Percentiles rank a stretch among this genome's conserved stretches.
phyloP scores from a whole-genome alignment of 1,284 basidiomycete genomes.

The Anthracocystis walkeri region DNA sequence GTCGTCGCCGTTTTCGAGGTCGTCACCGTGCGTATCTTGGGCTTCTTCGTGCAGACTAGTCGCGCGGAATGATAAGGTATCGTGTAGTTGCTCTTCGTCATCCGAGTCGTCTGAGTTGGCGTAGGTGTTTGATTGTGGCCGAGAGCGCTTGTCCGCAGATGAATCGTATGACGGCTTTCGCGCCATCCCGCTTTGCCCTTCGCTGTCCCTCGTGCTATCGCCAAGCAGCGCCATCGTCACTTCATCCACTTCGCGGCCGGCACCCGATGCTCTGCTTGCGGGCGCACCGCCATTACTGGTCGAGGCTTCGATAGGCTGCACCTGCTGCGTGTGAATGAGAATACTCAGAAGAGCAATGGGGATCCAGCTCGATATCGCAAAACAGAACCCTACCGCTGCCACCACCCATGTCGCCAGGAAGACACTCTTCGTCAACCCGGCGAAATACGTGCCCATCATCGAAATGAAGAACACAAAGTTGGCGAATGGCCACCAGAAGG shows the following conservation, averaged over 20 bases:
- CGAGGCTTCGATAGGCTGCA: conserved; percentile 3
- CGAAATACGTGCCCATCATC: conserved; percentile 57
- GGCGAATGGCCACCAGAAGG: conserved; percentile 59
- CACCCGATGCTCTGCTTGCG: background rate
- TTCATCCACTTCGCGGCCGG: conserved; percentile 21
- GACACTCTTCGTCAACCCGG: conserved; percentile 60
- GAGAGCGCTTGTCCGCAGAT: conserved; percentile 12
- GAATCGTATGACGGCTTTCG: conserved; percentile 26
- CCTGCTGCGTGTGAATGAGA: conserved; percentile 47
- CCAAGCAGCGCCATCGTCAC: conserved; percentile 47
- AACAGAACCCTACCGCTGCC: conserved; percentile 72
- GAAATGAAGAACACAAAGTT: conserved; percentile 53
- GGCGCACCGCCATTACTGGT: background rate
- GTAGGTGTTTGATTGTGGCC: conserved; percentile 16
- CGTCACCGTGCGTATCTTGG: background rate
- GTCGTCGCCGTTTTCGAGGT: conserved; percentile 13
- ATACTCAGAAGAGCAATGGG: conserved; percentile 71
- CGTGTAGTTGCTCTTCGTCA: conserved; percentile 27
- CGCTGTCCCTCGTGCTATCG: conserved; percentile 13
- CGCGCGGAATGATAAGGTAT: conserved; percentile 19
- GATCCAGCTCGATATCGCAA: conserved; percentile 72
- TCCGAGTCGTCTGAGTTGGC: conserved; percentile 13
- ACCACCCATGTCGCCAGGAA: conserved; percentile 71
- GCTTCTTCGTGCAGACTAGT: conserved; percentile 14
- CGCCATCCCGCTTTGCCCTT: conserved; percentile 8